These are phyloP conservation scores for Hanseniaspora mollemarum DNA, from an alignment of 805 yeast species.

Conservation along the genomic window DNA sequence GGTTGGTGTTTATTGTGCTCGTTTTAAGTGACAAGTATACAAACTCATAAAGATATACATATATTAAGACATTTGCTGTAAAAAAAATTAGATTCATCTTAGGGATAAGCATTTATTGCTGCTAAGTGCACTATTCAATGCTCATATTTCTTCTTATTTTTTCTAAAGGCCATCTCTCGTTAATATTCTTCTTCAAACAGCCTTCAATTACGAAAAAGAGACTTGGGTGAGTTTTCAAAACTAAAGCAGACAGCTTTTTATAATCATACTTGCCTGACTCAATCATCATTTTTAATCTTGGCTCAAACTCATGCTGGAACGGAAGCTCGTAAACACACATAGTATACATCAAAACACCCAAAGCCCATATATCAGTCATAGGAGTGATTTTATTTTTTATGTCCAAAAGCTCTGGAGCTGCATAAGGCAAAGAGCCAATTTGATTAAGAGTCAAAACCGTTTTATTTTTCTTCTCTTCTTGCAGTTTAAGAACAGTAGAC, in stretches of 20 bases:
- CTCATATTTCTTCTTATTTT: conserved; percentile 24
- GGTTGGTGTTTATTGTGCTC: no score
- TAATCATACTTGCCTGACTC: conserved; percentile 50
- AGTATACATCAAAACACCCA: conserved; percentile 68
- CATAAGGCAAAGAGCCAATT: conserved; percentile 86
- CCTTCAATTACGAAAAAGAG: conserved; percentile 36
- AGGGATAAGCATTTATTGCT: no score
- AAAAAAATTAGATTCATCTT: no score
- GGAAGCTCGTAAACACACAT: conserved; percentile 67
- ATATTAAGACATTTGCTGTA: no score
- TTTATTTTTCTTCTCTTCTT: not conserved
- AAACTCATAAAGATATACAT: no score
- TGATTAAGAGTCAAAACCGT: conserved; percentile 30
- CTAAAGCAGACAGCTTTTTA: conserved; percentile 24
- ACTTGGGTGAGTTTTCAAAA: conserved; percentile 16
- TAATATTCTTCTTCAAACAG: conserved; percentile 42
- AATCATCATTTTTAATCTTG: conserved; percentile 63
- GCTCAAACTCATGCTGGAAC: conserved; percentile 74
- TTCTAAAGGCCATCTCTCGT: conserved; percentile 42
- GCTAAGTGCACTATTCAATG: no score
- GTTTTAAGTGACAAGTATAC: no score
- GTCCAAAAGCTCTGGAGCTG: conserved; percentile 72
- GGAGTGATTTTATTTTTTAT: conserved; percentile 1
- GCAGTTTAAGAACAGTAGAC: conserved; percentile 12
- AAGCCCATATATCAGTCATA: conserved; percentile 76